Evolutionary conservation across 805 yeast species (phyloP), one percentile per base, ranked within the genome.

Genomic region (Naumovozyma baii): DNA sequence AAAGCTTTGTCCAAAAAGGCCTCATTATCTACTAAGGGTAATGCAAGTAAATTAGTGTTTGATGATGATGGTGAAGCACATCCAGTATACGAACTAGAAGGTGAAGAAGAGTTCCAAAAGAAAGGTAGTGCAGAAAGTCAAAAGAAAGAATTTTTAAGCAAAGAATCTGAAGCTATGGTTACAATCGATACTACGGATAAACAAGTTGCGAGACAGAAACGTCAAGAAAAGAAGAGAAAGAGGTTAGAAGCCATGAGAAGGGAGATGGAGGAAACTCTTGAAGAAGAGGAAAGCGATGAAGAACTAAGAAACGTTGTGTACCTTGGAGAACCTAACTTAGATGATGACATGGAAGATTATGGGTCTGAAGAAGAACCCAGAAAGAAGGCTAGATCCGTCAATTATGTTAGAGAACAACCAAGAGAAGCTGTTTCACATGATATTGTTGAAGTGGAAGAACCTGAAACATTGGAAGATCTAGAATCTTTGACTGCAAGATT

Each of bases 21-120:
- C 31, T 74, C 87, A 2, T 49, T 77, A 18, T 66, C 78, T 35
- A 57, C 69, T 12, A 73, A 73, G 45, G 84, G 85, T 1, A 73
- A 76, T 41, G 81, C 95, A 14, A 76, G 82, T 16, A 92, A 87
- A 58, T 60, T 90, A 50, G 70, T 74, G 40, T 92, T 90, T 55
- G 99, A 92, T 56, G 98, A 92, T 46, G 96, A 90, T 2, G 99
- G 99, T 19, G 71, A 69, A 4, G 81, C 97, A 0, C 97, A 90
- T 61, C 83, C 94, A 8, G 68, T 90, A 4, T 92, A 92, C 55
- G 97, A 90, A 63, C 69, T 92, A 44, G 87, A 85, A 57, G 84
- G 82, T 49, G 96, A 86, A 62, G 92, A 79, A 31, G 94, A 83
- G 43, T 92, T 92, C 73, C 72, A 62, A 46, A 76, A 73, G 45